A percentile compares a stretch with the other conserved stretches of the same genome.
Conservation (phyloP, 768 basidiomycete genomes). For the Mycena capillaripes region DNA sequence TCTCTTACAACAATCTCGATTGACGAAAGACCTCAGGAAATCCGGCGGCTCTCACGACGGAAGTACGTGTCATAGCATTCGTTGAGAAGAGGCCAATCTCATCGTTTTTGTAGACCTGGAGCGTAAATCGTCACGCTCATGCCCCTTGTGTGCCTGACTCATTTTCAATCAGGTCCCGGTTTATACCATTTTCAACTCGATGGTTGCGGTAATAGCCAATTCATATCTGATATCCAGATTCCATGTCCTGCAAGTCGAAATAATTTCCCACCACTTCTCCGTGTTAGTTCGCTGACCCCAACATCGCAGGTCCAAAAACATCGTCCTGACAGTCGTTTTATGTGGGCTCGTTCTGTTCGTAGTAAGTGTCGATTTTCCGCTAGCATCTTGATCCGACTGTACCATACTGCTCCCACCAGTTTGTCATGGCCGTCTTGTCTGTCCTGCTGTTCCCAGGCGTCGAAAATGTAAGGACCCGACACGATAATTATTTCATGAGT, state of each 20-base stretch:
- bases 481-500: background rate
- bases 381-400: background rate
- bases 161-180: background rate
- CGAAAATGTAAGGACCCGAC: background rate
- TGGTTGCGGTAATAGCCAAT: background rate
- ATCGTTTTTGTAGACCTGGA: background rate
- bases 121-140: background rate
- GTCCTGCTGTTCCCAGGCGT: background rate
- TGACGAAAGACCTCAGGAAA: background rate
- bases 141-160: no score
- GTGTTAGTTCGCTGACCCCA: no score
- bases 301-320: constrained; percentile 10
- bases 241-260: background rate
- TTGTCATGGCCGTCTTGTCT: background rate
- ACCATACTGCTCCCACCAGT: background rate
- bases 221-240: constrained; percentile 5
- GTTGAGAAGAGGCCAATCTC: background rate
- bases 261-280: no score
- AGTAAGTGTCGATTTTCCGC: background rate
- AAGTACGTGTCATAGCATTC: background rate
- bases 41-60: background rate
- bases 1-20: background rate
- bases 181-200: background rate
- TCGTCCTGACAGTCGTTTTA: background rate
- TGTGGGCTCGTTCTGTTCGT: background rate